These are phyloP conservation scores for Amphirosellinia nigrospora DNA, from an alignment of 495 filamentous ascomycete species.

Conservation along the genomic window DNA sequence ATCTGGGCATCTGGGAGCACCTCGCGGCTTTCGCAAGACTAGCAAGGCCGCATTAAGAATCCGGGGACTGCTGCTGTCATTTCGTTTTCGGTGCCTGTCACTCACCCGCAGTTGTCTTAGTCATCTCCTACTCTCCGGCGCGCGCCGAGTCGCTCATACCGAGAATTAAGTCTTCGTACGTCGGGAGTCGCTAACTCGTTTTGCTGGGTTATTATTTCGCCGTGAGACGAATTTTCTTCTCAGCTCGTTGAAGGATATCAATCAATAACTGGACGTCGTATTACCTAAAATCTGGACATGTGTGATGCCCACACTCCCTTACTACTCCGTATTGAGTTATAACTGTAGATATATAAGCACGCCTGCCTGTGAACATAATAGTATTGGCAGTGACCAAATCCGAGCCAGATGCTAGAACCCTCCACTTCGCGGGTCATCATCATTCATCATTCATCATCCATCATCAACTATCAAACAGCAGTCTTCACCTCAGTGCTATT, in stretches of 20 bases:
- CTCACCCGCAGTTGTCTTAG: slow-evolving; percentile 25
- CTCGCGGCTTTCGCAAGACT: slow-evolving; percentile 11
- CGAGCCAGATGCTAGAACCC: not conserved
- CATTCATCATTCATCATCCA: not conserved
- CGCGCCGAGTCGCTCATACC: slow-evolving; percentile 21
- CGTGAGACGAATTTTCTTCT: not conserved
- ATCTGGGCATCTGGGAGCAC: not conserved
- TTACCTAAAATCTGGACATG: slow-evolving; percentile 7
- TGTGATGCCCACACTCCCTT: not conserved
- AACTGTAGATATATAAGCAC: slow-evolving; percentile 1
- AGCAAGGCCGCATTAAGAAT: slow-evolving; percentile 16
- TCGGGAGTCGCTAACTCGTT: not conserved
- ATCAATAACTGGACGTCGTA: slow-evolving; percentile 1
- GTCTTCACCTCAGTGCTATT: not conserved
- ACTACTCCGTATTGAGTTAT: not conserved
- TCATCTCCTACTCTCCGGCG: slow-evolving; percentile 17
- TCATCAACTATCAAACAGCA: not conserved
- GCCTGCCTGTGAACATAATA: too few species aligned
- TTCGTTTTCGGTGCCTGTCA: slow-evolving; percentile 23
- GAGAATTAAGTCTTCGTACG: not conserved
- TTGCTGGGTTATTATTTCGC: slow-evolving; percentile 4
- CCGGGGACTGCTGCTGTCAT: slow-evolving; percentile 16
- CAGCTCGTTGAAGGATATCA: not conserved
- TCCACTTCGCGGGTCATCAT: slow-evolving; percentile 2
- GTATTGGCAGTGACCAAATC: not conserved